Conservation (phyloP, 176 grass and related monocot genomes). For the Lolium rigidum region DNA sequence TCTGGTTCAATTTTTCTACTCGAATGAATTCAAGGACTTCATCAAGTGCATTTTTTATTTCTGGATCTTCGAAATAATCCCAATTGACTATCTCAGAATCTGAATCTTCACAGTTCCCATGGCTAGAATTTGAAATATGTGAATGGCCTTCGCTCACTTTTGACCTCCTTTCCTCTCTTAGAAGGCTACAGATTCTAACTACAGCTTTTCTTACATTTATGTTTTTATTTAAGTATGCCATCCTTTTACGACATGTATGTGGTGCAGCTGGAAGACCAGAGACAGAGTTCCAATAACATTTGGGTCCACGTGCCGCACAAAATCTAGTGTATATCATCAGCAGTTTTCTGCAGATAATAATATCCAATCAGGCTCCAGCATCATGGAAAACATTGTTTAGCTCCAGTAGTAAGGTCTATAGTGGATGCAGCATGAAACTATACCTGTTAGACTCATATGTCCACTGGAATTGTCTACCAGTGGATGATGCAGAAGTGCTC, state of each 20-base stretch:
- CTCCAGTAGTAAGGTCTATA: slow-evolving; percentile 31
- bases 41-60: slow-evolving; percentile 80
- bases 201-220: slow-evolving; percentile 70
- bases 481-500: slow-evolving; percentile 35
- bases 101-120: slow-evolving; percentile 45
- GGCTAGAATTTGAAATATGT: slow-evolving; percentile 40
- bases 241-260: slow-evolving; percentile 76
- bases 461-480: slow-evolving; percentile 79
- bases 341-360: slow-evolving; percentile 67
- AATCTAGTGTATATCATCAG: slow-evolving; percentile 81
- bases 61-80: slow-evolving; percentile 84
- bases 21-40: slow-evolving; percentile 82
- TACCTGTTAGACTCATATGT: slow-evolving; percentile 84
- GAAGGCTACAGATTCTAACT: slow-evolving; percentile 73
- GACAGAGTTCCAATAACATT: slow-evolving; percentile 79
- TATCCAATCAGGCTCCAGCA: slow-evolving; percentile 20
- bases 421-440: slow-evolving; percentile 28
- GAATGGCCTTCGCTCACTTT: slow-evolving; percentile 50
- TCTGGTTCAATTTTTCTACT: slow-evolving; percentile 70
- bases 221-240: slow-evolving; percentile 71
- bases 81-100: slow-evolving; percentile 57
- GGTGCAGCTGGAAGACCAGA: slow-evolving; percentile 84
- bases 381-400: slow-evolving; percentile 19
- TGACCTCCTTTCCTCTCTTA: slow-evolving; percentile 50
- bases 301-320: slow-evolving; percentile 72